Evolutionary conservation across 495 filamentous ascomycete genomes (phyloP), one percentile per base, ranked within the genome.

Genomic region (Penicillium paradoxum): DNA sequence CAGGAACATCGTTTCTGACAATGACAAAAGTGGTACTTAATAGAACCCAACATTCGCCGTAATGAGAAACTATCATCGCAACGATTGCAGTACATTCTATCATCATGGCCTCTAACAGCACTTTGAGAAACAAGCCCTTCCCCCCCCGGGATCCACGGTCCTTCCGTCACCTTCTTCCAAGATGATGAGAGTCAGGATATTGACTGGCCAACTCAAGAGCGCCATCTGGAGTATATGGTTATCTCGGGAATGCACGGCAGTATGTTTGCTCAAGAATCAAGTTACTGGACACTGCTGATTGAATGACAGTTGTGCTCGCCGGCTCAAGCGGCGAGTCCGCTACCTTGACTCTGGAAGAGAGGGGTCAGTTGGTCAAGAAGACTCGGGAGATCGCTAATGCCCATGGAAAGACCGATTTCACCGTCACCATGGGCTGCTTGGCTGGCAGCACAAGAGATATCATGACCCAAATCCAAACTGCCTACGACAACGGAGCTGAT

Each of bases 331-430:
- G 39, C 17, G 39, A 25, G 24, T 41, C 39, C 7, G 39, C 39
- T 5, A 41, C 39, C 5, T n/a, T 41, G 5, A 41, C 19, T 21
- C 4, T 41, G 4, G 67, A 77, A 27, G 82, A 84, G 57, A 73
- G 80, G 29, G 67, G 63, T 15, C 59, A 68, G 17, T 62, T 84
- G 14, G 64, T 83, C 17, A 48, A 59, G 32, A 63, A 70, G 18
- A 79, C 81, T 1, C 74, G 80, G 27, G 58, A 71, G 80, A 80
- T 22, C 83, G 86, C 7, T 85, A 85, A 48, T 86, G 82, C 69
- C 60, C 68, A 0, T 14, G 39, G 39, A 14, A 41, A 41, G 39
- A 41, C 19, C 38, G 55, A 0, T 76, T 74, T 49, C 77, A 25
- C 39, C 14, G 19, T 41, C 39, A 41, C 79, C 14, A 59, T 85